These are phyloP conservation scores for Microdochium bolleyi DNA, from an alignment of 2,329 filamentous ascomycete species.

Conservation along the genomic window DNA sequence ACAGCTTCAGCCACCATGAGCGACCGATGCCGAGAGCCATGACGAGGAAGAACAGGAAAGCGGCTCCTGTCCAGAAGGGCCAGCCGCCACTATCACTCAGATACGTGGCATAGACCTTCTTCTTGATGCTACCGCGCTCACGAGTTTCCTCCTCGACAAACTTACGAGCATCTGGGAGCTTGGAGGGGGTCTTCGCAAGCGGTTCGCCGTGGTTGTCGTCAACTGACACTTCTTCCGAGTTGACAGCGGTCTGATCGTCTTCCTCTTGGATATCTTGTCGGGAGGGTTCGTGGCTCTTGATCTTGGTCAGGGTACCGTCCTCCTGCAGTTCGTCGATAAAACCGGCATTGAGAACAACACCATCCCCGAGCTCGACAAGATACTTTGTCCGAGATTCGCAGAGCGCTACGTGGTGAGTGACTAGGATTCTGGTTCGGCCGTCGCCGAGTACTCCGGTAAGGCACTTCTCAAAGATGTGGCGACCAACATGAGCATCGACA, in stretches of 20 bases:
- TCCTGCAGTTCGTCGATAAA: constrained; percentile 55
- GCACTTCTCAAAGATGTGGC: constrained; percentile 71
- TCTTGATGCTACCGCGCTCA: constrained; percentile 62
- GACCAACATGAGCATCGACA: constrained; percentile 73
- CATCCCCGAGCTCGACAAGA: constrained; percentile 64
- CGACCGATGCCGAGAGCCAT: constrained; percentile 48
- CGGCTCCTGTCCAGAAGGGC: constrained; percentile 48
- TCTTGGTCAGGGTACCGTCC: constrained; percentile 46
- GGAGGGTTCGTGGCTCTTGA: constrained; percentile 47
- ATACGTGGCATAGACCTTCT: constrained; percentile 60
- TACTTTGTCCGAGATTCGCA: constrained; percentile 66
- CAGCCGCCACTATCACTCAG: constrained; percentile 57
- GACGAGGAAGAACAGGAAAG: constrained; percentile 45
- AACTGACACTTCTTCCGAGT: constrained; percentile 42
- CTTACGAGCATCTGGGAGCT: constrained; percentile 46
- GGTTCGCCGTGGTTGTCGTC: constrained; percentile 30
- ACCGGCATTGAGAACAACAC: constrained; percentile 56
- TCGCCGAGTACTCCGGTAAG: constrained; percentile 62
- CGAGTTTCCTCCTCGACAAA: constrained; percentile 72
- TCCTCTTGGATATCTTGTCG: constrained; percentile 37
- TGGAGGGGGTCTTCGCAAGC: constrained; percentile 41
- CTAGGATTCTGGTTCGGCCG: constrained; percentile 67
- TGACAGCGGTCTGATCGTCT: constrained; percentile 42
- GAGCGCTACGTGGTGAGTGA: constrained; percentile 72
- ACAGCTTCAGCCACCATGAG: constrained; percentile 58